Evolutionary conservation across 768 basidiomycete species (phyloP), one percentile per base, ranked within the genome.

Genomic region (Lentinula sp.): DNA sequence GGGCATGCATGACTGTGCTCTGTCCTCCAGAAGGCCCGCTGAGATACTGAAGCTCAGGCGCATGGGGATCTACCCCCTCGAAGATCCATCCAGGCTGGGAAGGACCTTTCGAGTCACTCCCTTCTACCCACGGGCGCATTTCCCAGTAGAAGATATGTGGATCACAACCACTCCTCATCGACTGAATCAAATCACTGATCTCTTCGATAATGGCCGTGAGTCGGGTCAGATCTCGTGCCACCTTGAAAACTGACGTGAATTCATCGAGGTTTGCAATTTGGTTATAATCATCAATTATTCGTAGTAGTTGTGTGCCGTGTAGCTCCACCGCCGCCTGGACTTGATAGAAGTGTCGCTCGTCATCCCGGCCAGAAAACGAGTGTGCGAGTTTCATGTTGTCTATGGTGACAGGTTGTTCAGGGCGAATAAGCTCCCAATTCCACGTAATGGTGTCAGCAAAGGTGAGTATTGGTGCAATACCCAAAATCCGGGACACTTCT

Each of bases 381-480:
- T 88, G 82, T 59, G 79, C 75, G 66, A 88, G 84, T 18, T 81
- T 85, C 69, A 95, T 86, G 76, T 97, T 98, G 65, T 84, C 81
- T 51, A 80, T 69, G 50, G 88, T 83, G 33, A 85, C 74, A 48
- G 90, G 88, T 41, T 78, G 70, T 20, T 73, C 71, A 23, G 87
- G 77, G 67, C 88, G 77, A 59, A 82, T 70, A 46, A 84, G 77
- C 41, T 85, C 84, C 81, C 84, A 89, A 70, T 98, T 97, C 93
- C 93, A 99, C 1, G 98, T 81, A 13, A 99, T 95, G 16, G 92
- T 94, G 70, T 97, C 96, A 32, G 95, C 91, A 70, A 94, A 99
- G 0, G 95, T 99, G 65, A 98, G 79, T 63, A 99, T 85, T 4
- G 96, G 96, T 6, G 95, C 94, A n/a, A 95, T 87, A 56, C 85